Evolutionary conservation across 2,329 filamentous ascomycete genomes (phyloP).

Genomic region (Aspergillus intermedius): DNA sequence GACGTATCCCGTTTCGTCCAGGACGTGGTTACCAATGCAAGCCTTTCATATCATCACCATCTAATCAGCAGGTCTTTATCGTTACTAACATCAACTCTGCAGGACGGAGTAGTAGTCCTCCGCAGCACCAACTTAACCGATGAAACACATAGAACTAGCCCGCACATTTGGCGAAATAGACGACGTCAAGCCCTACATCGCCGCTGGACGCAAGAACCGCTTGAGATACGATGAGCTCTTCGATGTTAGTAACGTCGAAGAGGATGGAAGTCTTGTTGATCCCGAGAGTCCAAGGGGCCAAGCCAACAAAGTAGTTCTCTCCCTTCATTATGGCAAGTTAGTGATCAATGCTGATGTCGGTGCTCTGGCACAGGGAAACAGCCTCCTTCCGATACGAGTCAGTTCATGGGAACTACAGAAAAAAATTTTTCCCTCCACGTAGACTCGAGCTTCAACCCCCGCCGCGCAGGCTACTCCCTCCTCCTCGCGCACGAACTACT

Average conservation of each 20-base stretch:
- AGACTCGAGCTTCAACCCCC: slow-evolving; percentile 52
- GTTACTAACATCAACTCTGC: not conserved
- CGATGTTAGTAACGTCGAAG: slow-evolving; percentile 52
- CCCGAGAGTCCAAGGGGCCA: slow-evolving; percentile 3
- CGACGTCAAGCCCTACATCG: slow-evolving; percentile 47
- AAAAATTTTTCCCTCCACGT: too few species aligned
- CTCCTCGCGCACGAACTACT: slow-evolving; percentile 47
- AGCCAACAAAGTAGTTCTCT: slow-evolving; percentile 6
- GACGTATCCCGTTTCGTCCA: not conserved
- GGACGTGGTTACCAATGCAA: not conserved
- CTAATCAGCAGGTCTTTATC: not conserved
- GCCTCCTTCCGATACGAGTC: too few species aligned
- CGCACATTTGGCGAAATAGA: slow-evolving; percentile 51
- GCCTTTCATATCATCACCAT: not conserved
- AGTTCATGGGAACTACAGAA: too few species aligned
- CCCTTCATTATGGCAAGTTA: too few species aligned
- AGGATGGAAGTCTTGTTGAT: slow-evolving; percentile 31
- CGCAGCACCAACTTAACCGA: slow-evolving; percentile 48
- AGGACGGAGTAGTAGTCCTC: slow-evolving; percentile 51
- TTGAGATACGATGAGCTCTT: slow-evolving; percentile 49
- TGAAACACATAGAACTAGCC: slow-evolving; percentile 43
- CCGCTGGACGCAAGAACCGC: slow-evolving; percentile 42
- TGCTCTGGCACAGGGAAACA: slow-evolving; percentile 33
- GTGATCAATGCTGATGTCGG: slow-evolving; percentile 22
- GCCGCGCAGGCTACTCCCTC: slow-evolving; percentile 48